These are phyloP conservation scores for Aspergillus sp. DNA, from an alignment of 2,329 filamentous ascomycete species.

Conservation along the genomic window DNA sequence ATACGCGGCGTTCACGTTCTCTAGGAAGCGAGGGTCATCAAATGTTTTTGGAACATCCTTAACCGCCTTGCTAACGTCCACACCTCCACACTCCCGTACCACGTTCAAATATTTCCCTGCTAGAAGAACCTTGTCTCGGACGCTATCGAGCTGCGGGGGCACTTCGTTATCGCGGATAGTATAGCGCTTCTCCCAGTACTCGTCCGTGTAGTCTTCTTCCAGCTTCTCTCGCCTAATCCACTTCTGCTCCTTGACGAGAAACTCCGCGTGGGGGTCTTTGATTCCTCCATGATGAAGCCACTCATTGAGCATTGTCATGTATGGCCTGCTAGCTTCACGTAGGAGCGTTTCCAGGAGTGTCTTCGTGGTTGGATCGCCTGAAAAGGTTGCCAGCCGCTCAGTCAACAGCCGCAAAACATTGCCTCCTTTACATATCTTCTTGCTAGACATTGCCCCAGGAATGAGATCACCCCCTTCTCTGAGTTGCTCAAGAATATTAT, in stretches of 20 bases:
- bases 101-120: slow-evolving; percentile 98
- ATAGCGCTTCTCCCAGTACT: slow-evolving; percentile 98
- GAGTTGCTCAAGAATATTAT: slow-evolving; percentile 88
- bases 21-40: slow-evolving; percentile 85
- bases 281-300: slow-evolving; percentile 97
- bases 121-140: slow-evolving; percentile 91
- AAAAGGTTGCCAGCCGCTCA: slow-evolving; percentile 80
- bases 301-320: slow-evolving; percentile 98
- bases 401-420: slow-evolving; percentile 88
- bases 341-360: slow-evolving; percentile 77
- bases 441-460: slow-evolving; percentile 74
- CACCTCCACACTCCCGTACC: slow-evolving; percentile 92
- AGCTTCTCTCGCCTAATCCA: slow-evolving; percentile 88
- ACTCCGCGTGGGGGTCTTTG: slow-evolving; percentile 89
- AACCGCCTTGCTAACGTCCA: slow-evolving; percentile 86
- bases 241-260: slow-evolving; percentile 92
- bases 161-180: slow-evolving; percentile 89
- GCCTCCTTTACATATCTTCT: slow-evolving; percentile 96
- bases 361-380: slow-evolving; percentile 86
- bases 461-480: slow-evolving; percentile 81
- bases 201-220: slow-evolving; percentile 96
- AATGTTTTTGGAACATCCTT: slow-evolving; percentile 88
- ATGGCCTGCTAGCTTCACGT: slow-evolving; percentile 85
- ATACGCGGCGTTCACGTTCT: slow-evolving; percentile 94
- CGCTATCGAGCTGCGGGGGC: slow-evolving; percentile 83